Base-by-base conservation (phyloP, 306 rosid species). In the Medicago truncatula region DNA sequence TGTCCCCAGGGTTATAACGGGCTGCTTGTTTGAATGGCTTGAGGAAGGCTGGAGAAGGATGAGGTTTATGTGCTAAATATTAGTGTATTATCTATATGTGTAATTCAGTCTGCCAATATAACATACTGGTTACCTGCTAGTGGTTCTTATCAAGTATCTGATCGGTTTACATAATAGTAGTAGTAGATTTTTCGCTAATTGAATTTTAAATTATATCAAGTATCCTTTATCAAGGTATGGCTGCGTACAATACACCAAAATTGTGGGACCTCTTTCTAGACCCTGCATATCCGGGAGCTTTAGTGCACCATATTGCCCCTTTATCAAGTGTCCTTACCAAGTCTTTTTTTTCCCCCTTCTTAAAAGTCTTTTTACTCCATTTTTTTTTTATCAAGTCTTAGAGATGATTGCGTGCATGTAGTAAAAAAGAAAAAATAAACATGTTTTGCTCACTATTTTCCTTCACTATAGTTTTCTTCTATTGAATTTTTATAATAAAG, bases 51-150 rank as follows among this genome's bases (percentile, higher is more conserved):
- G 57, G 15, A 28, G 46, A 57, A 31, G 46, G 36, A 57, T 38
- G 67, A 23, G 62, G 23, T 36, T 21, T 39, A 36, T 38, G 41
- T 43, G 73, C 80, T 47, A 40, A 17, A 9, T 49, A 28, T 28
- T 12, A 23, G 31, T 28, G 49, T 67, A 57, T 59, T 72, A 64
- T 69, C 13, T 64, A 9, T 66, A 20, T 28, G 38, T 25, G 67
- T 41, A 71, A 70, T 39, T 20, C 9, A 57, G 44, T 75, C 14
- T 49, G 13, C 23, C 10, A 9, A 56, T 20, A 12, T 63, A 23
- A 31, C 36, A 13, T 64, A 2, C 1, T 41, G 28, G 61, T 59
- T 14, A 54, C 38, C 57, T 6, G 77, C 53, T 25, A 63, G 25
- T 79, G 14, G 6, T 14, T 20, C 61, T 18, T 56, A 12, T 56